Base-by-base conservation (phyloP, 2,329 filamentous ascomycete species). In the Cephalotrichum gorgonifer region DNA sequence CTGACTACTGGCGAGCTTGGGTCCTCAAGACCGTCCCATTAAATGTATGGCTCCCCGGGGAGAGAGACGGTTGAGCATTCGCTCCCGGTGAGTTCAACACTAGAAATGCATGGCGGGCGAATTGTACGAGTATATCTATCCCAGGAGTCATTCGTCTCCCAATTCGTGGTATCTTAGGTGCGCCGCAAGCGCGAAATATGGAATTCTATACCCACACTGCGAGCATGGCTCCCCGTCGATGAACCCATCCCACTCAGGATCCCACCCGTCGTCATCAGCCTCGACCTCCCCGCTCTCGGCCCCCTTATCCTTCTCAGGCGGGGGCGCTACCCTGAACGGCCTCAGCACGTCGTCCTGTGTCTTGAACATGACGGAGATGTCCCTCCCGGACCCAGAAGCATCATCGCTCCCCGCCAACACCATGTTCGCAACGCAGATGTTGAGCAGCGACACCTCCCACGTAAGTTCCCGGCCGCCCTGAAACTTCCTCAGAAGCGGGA, bases 371-470 rank as follows among this genome's bases (percentile, higher is more conserved):
- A 72, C 77, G 1, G 76, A 76, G 55, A 96, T 95, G 58, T 95
- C 83, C 54, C 85, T 74, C 1, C 86, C 87, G n/a, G 68, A 71
- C 27, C 75, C 76, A 9, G 69, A 66, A 51, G 72, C 67, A 35
- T 64, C 63, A 33, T 75, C 71, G 14, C 69, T 69, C 4, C 76
- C 79, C 15, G 69, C 71, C 38, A 75, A 70, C 2, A 75, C 75
- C 83, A 97, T 91, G 60, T 95, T 95, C 14, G 86, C 85, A 7
- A 87, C 89, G 43, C 88, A 90, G 22, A 97, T 70, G 55, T 96
- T 97, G 51, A 97, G 72, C 47, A 97, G 69, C 54, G 85, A 86
- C 17, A 96, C 65, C 55, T 91, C 86, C 85, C 87, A 95, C 8
- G 73, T 70, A 52, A 75, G 76, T 7, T 73, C 68, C 53, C 75